Percentiles rank a stretch among this genome's conserved stretches.
Conservation (phyloP, 495 filamentous ascomycete species). For the Copromyces sp. region DNA sequence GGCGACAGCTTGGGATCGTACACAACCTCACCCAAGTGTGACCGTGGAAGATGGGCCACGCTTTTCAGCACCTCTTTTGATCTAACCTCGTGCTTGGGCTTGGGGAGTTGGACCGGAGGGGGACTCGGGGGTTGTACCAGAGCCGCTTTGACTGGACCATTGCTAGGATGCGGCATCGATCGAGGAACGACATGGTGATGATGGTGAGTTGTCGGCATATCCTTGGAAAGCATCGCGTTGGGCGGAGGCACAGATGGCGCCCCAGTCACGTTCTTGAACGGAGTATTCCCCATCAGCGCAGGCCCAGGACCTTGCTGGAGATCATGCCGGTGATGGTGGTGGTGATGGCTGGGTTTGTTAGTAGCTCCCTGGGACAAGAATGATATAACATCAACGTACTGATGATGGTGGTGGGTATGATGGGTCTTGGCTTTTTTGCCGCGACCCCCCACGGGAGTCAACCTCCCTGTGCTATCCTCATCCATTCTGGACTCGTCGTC, state of each 20-base stretch:
- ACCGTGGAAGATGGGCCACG: constrained; percentile 57
- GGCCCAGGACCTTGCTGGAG: constrained; percentile 48
- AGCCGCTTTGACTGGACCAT: constrained; percentile 20
- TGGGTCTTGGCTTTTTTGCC: constrained; percentile 49
- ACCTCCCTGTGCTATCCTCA: constrained; percentile 47
- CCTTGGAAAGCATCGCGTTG: constrained; percentile 37
- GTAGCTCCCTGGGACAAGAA: constrained; percentile 9
- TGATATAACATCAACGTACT: constrained; percentile 33
- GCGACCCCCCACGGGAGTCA: constrained; percentile 43
- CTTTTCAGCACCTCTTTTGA: constrained; percentile 58
- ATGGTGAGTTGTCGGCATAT: constrained; percentile 29
- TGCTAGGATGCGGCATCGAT: constrained; percentile 4
- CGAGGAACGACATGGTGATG: constrained; percentile 26
- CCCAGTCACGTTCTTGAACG: constrained; percentile 33
- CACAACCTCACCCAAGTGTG: constrained; percentile 60
- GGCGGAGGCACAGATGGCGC: constrained; percentile 47
- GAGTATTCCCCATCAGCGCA: constrained; percentile 28
- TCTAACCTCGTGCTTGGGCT: constrained; percentile 55
- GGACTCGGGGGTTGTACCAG: constrained; percentile 33
- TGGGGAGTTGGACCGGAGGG: constrained; percentile 18
- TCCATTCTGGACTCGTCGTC: constrained; percentile 48
- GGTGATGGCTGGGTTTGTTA: constrained; percentile 48
- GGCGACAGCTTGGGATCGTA: constrained; percentile 45
- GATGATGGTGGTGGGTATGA: constrained; percentile 50
- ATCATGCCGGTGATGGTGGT: constrained; percentile 65